phyloP scores from a whole-genome alignment of 352 stramenopile genomes.

The Phytopythium litorale region DNA sequence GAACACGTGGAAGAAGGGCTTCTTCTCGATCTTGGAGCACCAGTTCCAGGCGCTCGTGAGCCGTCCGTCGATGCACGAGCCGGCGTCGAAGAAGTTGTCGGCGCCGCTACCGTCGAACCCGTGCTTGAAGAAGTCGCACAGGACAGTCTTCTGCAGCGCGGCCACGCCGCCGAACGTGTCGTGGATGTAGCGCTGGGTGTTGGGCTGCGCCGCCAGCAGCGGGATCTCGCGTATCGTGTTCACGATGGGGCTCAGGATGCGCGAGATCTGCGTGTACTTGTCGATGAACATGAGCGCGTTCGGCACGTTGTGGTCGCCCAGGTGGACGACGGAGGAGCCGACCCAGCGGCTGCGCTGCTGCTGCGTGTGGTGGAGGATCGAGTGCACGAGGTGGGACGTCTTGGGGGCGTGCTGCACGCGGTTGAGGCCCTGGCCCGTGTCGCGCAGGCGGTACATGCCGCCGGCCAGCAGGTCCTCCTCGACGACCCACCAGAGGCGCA shows the following conservation, averaged over 20 bases:
- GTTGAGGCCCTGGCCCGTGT: slow-evolving; percentile 95
- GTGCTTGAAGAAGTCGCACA: slow-evolving; percentile 93
- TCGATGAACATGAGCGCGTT: slow-evolving; percentile 99
- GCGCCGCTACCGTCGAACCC: slow-evolving; percentile 95
- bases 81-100: slow-evolving; percentile 95
- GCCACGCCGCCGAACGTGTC: slow-evolving; percentile 83
- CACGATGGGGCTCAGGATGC: slow-evolving; percentile 84
- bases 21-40: slow-evolving; percentile 93
- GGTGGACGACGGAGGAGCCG: slow-evolving; percentile 94
- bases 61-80: slow-evolving; percentile 95
- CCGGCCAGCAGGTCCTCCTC: slow-evolving; percentile 65
- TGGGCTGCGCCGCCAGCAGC: slow-evolving; percentile 29
- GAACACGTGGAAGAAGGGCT: slow-evolving; percentile 95
- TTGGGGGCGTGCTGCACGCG: slow-evolving; percentile 90
- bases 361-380: slow-evolving; percentile 86
- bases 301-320: slow-evolving; percentile 97
- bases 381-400: slow-evolving; percentile 92
- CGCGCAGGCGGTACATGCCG: slow-evolving; percentile 70
- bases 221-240: slow-evolving; percentile 69
- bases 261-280: slow-evolving; percentile 95
- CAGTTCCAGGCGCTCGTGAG: slow-evolving; percentile 98
- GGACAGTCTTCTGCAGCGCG: slow-evolving; percentile 86
- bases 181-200: slow-evolving; percentile 54
- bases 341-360: slow-evolving; percentile 83
- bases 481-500: slow-evolving; percentile 95